phyloP scores from a whole-genome alignment of 2,329 filamentous ascomycete species.

The Pseudocercospora vitis region DNA sequence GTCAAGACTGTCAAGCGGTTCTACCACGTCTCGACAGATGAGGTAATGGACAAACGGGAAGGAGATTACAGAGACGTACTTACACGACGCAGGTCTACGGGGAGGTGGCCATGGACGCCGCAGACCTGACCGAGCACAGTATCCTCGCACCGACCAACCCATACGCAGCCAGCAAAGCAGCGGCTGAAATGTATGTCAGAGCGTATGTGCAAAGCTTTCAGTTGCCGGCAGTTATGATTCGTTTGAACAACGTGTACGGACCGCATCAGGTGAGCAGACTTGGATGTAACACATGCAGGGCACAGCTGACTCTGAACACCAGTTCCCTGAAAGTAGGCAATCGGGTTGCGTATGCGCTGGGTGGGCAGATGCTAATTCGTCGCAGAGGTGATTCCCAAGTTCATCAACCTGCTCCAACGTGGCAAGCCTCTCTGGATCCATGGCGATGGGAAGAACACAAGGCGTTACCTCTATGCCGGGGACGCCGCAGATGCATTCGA shows the following conservation, averaged over 20 bases:
- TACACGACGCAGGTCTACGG: slow-evolving; percentile 66
- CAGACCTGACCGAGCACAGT: slow-evolving; percentile 71
- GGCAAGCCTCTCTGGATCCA: slow-evolving; percentile 69
- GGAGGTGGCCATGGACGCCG: slow-evolving; percentile 70
- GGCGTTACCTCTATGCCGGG: slow-evolving; percentile 74
- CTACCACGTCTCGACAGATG: slow-evolving; percentile 80
- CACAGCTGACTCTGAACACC: slow-evolving; percentile 20
- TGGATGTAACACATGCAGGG: not conserved
- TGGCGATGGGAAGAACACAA: slow-evolving; percentile 71
- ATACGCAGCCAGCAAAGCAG: slow-evolving; percentile 43
- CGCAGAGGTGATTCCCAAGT: slow-evolving; percentile 80
- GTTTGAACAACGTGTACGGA: slow-evolving; percentile 83
- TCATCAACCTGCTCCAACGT: slow-evolving; percentile 69
- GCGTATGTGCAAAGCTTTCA: slow-evolving; percentile 84
- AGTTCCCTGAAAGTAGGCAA: slow-evolving; percentile 31
- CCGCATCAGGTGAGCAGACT: slow-evolving; percentile 68
- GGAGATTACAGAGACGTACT: slow-evolving; percentile 7
- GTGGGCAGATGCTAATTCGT: not conserved
- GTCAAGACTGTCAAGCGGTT: slow-evolving; percentile 66
- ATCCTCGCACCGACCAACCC: slow-evolving; percentile 78
- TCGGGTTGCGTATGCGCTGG: not conserved
- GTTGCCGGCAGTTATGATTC: slow-evolving; percentile 74
- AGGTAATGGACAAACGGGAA: slow-evolving; percentile 21
- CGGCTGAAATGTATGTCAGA: slow-evolving; percentile 56
- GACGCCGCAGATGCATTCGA: slow-evolving; percentile 82